Evolutionary conservation across 768 basidiomycete species (phyloP).

Genomic region (Kwoniella dendrophila): DNA sequence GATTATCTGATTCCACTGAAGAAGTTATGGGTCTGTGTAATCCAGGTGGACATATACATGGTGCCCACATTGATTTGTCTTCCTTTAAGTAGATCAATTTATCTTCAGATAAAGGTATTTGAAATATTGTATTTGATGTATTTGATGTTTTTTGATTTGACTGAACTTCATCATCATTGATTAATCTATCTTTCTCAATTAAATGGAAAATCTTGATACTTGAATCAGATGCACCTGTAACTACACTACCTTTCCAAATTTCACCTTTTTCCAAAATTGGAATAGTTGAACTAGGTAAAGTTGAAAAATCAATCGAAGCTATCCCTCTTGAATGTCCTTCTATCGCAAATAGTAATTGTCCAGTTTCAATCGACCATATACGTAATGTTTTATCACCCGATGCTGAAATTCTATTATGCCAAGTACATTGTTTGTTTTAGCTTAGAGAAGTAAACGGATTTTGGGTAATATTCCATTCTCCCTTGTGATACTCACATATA

Average conservation of each 20-base stretch:
- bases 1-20: slow-evolving; percentile 5
- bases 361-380: slow-evolving; percentile 47
- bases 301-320: slow-evolving; percentile 46
- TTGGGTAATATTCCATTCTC: neutral
- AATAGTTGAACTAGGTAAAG: neutral
- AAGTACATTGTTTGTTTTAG: neutral
- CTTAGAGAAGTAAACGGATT: neutral
- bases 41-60: slow-evolving; percentile 36
- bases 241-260: slow-evolving; percentile 40
- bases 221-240: slow-evolving; percentile 47
- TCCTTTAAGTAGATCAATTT: slow-evolving; percentile 6
- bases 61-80: neutral
- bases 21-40: slow-evolving; percentile 4
- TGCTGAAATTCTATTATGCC: slow-evolving; percentile 42
- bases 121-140: neutral
- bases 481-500: slow-evolving; percentile 49
- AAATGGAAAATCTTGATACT: slow-evolving; percentile 42
- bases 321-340: slow-evolving; percentile 49
- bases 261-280: neutral
- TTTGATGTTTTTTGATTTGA: too few species aligned
- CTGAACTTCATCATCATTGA: too few species aligned
- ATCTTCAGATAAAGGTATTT: neutral
- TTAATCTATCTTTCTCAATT: slow-evolving; percentile 17
- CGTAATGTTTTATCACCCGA: slow-evolving; percentile 51
- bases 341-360: slow-evolving; percentile 32